A percentile compares a stretch with the other conserved stretches of the same genome.
Conservation (phyloP, 495 filamentous ascomycete species). For the Aspergillus leporis region DNA sequence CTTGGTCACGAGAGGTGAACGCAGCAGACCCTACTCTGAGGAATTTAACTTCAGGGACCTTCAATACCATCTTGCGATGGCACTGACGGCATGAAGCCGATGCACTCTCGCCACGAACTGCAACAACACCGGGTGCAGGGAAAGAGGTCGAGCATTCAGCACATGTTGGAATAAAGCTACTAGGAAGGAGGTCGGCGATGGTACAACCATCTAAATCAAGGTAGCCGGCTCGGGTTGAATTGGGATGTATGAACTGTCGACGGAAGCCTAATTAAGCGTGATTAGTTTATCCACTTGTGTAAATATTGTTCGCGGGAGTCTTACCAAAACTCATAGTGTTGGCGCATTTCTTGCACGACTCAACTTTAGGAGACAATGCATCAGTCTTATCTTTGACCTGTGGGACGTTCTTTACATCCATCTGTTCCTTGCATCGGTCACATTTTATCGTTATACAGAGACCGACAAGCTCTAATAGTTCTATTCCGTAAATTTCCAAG, state of each 20-base stretch:
- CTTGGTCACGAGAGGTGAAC: conserved; percentile 37
- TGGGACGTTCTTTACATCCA: conserved; percentile 69
- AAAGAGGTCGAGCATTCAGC: conserved; percentile 72
- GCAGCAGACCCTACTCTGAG: conserved; percentile 63
- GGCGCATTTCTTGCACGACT: conserved; percentile 77
- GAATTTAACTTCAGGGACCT: conserved; percentile 79
- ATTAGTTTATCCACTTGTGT: not conserved
- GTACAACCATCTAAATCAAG: conserved; percentile 80
- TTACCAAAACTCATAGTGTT: conserved; percentile 60
- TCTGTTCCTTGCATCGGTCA: conserved; percentile 75
- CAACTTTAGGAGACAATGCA: conserved; percentile 32
- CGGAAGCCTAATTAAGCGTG: conserved; percentile 56
- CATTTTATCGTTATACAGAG: conserved; percentile 80
- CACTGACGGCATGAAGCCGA: conserved; percentile 81
- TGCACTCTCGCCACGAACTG: conserved; percentile 73
- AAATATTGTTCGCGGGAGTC: not conserved
- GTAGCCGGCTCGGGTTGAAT: conserved; percentile 77
- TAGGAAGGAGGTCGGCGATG: conserved; percentile 77
- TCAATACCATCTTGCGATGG: conserved; percentile 78
- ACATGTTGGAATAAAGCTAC: conserved; percentile 82
- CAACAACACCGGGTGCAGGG: conserved; percentile 61
- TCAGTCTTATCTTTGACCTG: conserved; percentile 42
- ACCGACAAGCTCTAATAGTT: conserved; percentile 70
- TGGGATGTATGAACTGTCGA: conserved; percentile 72
- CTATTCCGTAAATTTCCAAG: conserved; percentile 78